Conservation (phyloP, 192 early-diverging fungal species). For the Polychytrium aggregatum region DNA sequence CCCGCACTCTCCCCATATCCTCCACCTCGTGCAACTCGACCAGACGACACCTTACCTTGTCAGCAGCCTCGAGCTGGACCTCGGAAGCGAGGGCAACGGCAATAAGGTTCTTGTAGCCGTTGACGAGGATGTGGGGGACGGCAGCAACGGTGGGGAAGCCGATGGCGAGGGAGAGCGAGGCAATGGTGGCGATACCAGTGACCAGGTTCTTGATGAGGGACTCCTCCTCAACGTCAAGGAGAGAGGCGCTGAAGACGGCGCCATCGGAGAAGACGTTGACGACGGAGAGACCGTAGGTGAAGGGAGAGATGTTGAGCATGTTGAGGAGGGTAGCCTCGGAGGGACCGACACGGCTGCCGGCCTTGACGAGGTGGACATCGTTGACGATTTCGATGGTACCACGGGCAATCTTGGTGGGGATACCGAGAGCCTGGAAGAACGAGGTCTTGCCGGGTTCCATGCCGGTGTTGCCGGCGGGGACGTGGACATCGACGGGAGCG, state of each 20-base stretch:
- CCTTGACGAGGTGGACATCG: constrained; percentile 86
- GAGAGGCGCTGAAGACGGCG: constrained; percentile 70
- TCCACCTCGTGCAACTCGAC: no score
- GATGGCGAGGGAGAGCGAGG: constrained; percentile 70
- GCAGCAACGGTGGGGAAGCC: constrained; percentile 52
- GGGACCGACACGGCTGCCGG: constrained; percentile 87
- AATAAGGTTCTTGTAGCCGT: constrained; percentile 96
- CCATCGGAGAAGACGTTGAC: constrained; percentile 88
- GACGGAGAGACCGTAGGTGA: constrained; percentile 98
- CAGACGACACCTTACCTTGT: constrained; percentile 53
- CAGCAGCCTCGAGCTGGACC: constrained; percentile 80
- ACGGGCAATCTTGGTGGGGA: constrained; percentile 99
- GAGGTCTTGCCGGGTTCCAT: constrained; percentile 99
- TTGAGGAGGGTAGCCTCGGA: constrained; percentile 97
- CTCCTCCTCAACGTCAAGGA: constrained; percentile 92
- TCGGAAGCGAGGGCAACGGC: constrained; percentile 75
- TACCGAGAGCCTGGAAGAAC: constrained; percentile 99
- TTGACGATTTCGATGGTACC: constrained; percentile 99
- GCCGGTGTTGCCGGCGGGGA: constrained; percentile 97
- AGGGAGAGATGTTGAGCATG: constrained; percentile 99
- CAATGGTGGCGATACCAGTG: constrained; percentile 90
- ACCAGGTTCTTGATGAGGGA: constrained; percentile 69
- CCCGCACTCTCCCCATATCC: no score
- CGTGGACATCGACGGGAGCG: constrained; percentile 85
- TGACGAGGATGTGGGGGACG: constrained; percentile 92